These are phyloP conservation scores for Candida pseudofarinosa DNA, from an alignment of 805 yeast species.

Conservation along the genomic window DNA sequence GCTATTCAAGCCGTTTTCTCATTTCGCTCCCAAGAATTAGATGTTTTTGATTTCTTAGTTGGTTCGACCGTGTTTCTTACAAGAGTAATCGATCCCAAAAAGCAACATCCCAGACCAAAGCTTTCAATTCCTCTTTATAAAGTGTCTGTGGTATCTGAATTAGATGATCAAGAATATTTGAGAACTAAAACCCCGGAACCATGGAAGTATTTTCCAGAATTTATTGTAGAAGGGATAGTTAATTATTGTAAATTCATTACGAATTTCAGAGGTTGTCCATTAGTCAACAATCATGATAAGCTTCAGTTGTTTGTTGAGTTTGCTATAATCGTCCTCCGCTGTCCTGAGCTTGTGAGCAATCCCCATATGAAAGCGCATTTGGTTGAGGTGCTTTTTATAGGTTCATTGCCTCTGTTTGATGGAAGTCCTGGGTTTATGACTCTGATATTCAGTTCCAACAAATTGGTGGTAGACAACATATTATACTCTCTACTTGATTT, in stretches of 20 bases:
- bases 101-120: slow-evolving; percentile 51
- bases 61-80: slow-evolving; percentile 73
- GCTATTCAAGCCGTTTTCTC: slow-evolving; percentile 62
- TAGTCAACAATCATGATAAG: slow-evolving; percentile 50
- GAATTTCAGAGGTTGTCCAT: slow-evolving; percentile 52
- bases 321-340: slow-evolving; percentile 69
- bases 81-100: slow-evolving; percentile 68
- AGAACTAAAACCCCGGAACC: slow-evolving; percentile 66
- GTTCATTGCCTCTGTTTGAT: slow-evolving; percentile 53
- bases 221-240: slow-evolving; percentile 74
- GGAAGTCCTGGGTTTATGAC: slow-evolving; percentile 75
- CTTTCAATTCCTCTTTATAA: slow-evolving; percentile 53
- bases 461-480: slow-evolving; percentile 58
- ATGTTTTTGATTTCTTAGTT: slow-evolving; percentile 69
- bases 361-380: slow-evolving; percentile 89
- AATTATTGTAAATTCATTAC: slow-evolving; percentile 64
- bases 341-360: slow-evolving; percentile 81
- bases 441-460: slow-evolving; percentile 58
- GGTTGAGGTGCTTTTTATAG: slow-evolving; percentile 75
- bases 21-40: slow-evolving; percentile 54
- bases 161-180: slow-evolving; percentile 71
- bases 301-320: slow-evolving; percentile 62
- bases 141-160: slow-evolving; percentile 57
- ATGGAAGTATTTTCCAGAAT: slow-evolving; percentile 84
- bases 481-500: slow-evolving; percentile 82